Percentiles rank a stretch among this genome's conserved stretches.
Evolutionary conservation across 441 rosid species (phyloP).

Genomic region (Eruca vesicaria): DNA sequence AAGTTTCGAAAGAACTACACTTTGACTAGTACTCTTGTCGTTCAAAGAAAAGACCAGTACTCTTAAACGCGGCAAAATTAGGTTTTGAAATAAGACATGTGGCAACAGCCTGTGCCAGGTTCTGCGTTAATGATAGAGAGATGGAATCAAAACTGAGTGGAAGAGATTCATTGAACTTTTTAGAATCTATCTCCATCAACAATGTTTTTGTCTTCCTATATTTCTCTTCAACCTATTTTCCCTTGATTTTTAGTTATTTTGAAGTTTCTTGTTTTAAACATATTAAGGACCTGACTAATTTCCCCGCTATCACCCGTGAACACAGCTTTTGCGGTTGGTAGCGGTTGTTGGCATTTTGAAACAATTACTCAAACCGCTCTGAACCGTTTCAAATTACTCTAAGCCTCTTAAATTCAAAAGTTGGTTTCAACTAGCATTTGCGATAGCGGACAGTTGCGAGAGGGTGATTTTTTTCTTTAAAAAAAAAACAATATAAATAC

Average conservation of each 20-base stretch:
- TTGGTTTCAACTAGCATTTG: too few relatives aligned
- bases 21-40: constrained; percentile 1
- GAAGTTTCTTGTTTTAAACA: background rate
- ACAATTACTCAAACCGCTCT: too few relatives aligned
- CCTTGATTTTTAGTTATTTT: background rate
- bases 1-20: constrained; percentile 21
- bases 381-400: too few relatives aligned
- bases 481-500: too few relatives aligned
- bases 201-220: background rate
- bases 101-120: constrained; percentile 17
- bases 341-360: too few relatives aligned
- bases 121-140: constrained; percentile 14
- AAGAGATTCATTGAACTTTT: constrained; percentile 29
- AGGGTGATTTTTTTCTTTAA: too few relatives aligned
- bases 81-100: constrained; percentile 20
- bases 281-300: too few relatives aligned
- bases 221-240: background rate
- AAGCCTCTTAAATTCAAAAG: too few relatives aligned
- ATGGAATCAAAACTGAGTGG: background rate
- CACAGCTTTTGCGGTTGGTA: too few relatives aligned
- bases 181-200: constrained; percentile 2
- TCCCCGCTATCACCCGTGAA: too few relatives aligned
- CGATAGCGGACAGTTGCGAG: too few relatives aligned
- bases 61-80: constrained; percentile 29
- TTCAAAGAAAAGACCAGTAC: too few relatives aligned